Evolutionary conservation across 1,284 basidiomycete genomes (phyloP), one percentile per base, ranked within the genome.

Genomic region (Tetrapyrgos nigripes): DNA sequence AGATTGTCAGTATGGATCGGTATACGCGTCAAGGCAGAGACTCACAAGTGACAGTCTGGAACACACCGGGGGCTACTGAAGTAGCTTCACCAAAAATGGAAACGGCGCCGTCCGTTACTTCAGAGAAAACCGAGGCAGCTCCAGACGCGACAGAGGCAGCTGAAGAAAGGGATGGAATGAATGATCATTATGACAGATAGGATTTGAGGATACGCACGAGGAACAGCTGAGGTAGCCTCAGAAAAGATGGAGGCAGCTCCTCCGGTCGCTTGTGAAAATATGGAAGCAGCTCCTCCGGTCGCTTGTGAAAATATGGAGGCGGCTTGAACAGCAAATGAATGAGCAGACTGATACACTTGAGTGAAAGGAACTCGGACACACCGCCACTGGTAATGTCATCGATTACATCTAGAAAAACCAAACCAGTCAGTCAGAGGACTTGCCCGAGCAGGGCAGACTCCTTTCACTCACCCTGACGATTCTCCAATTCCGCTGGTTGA

Each of bases 21-120:
- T 37, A 40, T 40, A n/a, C 10, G 33, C n/a, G 19, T 40, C 26
- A 37, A 27, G 33, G 14, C 8, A 48, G 14, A 23, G 13, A 53
- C 58, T 23, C 24, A 52, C 50, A 52, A 19, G 50, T 52, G 14
- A 52, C 50, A 9, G 33, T 52, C 50, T 52, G 35, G 43, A 52
- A 24, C 3, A 52, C 37, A 27, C 24, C 24, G 8, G 33, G 35
- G 24, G 50, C 50, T 21, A 52, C 26, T 3, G 50, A 52, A 26
- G 50, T 52, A 27, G 35, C 31, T 19, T 37, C 24, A 23, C 50
- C 50, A n/a, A 37, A 33, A 14, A 51, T n/a, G 4, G 37, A 40
- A 4, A 17, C 37, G 17, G 37, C 37, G 5, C 37, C 37, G 8
- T 24, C 2, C 6, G 56, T 57, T n/a, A 28, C 55, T 9, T 50